Base-by-base conservation (phyloP, 2,329 filamentous ascomycete species). In the Septoria linicola region DNA sequence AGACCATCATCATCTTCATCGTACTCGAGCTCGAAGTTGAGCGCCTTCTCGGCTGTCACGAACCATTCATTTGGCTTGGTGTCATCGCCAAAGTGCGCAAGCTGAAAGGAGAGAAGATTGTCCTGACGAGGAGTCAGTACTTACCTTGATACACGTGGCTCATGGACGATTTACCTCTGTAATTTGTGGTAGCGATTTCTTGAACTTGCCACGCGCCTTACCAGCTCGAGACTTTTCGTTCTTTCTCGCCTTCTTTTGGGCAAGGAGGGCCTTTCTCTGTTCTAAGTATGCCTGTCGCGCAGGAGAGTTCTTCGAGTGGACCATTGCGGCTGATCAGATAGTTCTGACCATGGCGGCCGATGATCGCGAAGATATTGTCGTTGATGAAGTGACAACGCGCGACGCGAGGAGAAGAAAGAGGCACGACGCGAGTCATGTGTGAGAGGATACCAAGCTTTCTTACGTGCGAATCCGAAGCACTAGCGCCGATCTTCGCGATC, bases 1-100 rank as follows among this genome's bases (percentile, higher is more conserved):
- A 96, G 75, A 1, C 73, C 86, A 32, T 84, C 80, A 21, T 79
- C 76, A 14, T 76, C 68, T 2, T 70, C 66, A 53, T 73, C 68
- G n/a, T 68, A 27, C 8, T 53, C 49, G 50, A 66, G 51, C 14
- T 52, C 53, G 44, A 55, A 58, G 25, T 60, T 48, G 43, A 65
- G 39, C 11, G 63, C 66, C 19, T 53, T 57, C 27, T 65, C 56
- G 11, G 59, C 45, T 30, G 62, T 49, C 53, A 65, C 47, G 66
- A 67, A 63, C 69, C 64, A 54, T 53, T 54, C 37, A 56, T 63
- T 58, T 1, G 71, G 72, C 32, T 63, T 57, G 17, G 67, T 60
- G 40, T 70, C 66, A 53, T 69, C 61, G 23, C 71, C 67, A 51
- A 76, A 76, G 57, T 76, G 73, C 48, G 65, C 66, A 45, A 62